phyloP scores from a whole-genome alignment of 805 yeast species.

The Metschnikowia matae region DNA sequence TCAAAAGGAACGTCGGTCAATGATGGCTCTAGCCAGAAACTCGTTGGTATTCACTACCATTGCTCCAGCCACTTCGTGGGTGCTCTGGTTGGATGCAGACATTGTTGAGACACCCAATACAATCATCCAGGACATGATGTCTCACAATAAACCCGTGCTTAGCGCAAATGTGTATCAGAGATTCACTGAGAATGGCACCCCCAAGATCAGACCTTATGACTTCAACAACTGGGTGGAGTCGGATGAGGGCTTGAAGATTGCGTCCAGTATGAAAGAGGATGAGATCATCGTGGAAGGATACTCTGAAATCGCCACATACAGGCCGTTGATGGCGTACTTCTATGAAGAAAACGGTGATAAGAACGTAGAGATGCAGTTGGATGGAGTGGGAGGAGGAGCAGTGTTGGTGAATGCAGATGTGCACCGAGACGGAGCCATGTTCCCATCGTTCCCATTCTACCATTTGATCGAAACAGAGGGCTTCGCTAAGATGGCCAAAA shows the following conservation, averaged over 20 bases:
- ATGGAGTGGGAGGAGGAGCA: constrained; percentile 98
- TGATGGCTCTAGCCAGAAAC: constrained; percentile 94
- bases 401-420: constrained; percentile 95
- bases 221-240: constrained; percentile 93
- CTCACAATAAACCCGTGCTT: constrained; percentile 80
- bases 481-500: constrained; percentile 95
- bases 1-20: constrained; percentile 83
- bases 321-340: constrained; percentile 90
- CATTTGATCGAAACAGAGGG: constrained; percentile 98
- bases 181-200: constrained; percentile 55
- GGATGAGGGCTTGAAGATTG: constrained; percentile 75
- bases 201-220: constrained; percentile 81
- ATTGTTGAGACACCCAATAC: constrained; percentile 83
- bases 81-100: constrained; percentile 94
- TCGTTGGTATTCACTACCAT: constrained; percentile 84
- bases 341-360: constrained; percentile 63
- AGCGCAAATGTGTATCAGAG: constrained; percentile 94
- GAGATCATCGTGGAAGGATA: constrained; percentile 96
- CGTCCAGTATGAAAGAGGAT: constrained; percentile 70
- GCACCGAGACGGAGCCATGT: constrained; percentile 99
- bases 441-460: constrained; percentile 97
- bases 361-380: constrained; percentile 73
- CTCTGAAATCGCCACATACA: constrained; percentile 85
- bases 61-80: constrained; percentile 90
- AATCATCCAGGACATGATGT: constrained; percentile 80